A percentile compares a stretch with the other conserved stretches of the same genome.
phyloP scores from a whole-genome alignment of 2,329 filamentous ascomycete genomes.

The Aureobasidium sp. region DNA sequence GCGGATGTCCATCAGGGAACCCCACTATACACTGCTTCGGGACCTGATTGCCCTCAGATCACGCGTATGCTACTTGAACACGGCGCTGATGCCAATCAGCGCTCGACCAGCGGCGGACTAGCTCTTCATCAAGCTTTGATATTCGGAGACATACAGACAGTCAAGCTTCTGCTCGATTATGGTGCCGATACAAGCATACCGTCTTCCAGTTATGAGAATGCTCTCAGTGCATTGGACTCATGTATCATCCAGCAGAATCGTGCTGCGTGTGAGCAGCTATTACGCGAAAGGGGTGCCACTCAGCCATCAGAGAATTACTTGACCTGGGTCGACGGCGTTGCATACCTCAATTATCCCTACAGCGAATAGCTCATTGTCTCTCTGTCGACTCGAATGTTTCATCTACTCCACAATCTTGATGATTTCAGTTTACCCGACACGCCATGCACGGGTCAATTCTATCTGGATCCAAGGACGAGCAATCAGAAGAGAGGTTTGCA shows the following conservation, averaged over 20 bases:
- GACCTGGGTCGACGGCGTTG: neutral
- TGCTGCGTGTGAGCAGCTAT: neutral
- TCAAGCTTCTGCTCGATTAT: neutral
- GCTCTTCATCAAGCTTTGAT: no score
- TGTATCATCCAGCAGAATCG: neutral
- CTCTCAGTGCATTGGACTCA: neutral
- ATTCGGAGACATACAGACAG: no score
- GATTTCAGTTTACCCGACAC: no score
- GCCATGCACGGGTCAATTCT: no score
- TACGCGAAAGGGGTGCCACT: neutral
- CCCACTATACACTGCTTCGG: neutral
- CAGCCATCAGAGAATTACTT: no score
- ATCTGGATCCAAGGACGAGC: neutral
- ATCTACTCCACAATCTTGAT: neutral
- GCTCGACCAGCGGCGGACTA: neutral
- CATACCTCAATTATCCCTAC: neutral
- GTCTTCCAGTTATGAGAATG: neutral
- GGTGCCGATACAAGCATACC: neutral
- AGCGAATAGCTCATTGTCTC: neutral
- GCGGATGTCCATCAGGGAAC: neutral
- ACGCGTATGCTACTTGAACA: neutral
- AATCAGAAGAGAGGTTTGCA: no score
- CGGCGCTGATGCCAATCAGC: neutral
- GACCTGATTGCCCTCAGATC: no score
- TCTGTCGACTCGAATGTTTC: neutral